These are phyloP conservation scores for Fusarium veterinarium DNA, from an alignment of 2,329 filamentous ascomycete species.

Conservation along the genomic window DNA sequence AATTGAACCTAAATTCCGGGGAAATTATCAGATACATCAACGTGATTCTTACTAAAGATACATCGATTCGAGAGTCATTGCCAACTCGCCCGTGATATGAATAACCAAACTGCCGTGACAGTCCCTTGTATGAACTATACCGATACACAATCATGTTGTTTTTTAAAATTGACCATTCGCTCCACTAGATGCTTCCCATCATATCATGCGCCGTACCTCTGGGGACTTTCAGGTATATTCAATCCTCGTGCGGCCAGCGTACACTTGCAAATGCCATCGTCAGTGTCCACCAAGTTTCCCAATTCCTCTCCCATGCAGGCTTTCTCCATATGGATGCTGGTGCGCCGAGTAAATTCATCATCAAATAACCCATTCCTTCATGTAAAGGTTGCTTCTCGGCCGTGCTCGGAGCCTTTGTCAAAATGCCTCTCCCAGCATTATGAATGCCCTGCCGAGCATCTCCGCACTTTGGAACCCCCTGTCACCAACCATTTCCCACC, in stretches of 20 bases:
- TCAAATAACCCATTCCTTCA: slow-evolving; percentile 5
- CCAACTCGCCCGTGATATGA: neutral
- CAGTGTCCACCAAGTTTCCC: slow-evolving; percentile 6
- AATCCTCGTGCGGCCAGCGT: slow-evolving; percentile 35
- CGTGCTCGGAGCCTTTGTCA: neutral
- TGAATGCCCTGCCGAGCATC: slow-evolving; percentile 8
- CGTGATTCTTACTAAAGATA: neutral
- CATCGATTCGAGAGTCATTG: slow-evolving; percentile 1
- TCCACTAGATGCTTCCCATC: slow-evolving; percentile 28
- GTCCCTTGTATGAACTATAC: neutral
- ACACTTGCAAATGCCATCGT: slow-evolving; percentile 24
- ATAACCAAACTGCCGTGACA: neutral
- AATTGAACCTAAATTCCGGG: neutral
- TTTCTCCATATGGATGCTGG: slow-evolving; percentile 5
- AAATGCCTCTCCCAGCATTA: slow-evolving; percentile 14
- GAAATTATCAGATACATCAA: neutral
- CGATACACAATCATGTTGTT: neutral
- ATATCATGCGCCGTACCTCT: slow-evolving; percentile 13
- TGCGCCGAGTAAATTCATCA: slow-evolving; percentile 24
- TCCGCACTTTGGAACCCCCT: slow-evolving; percentile 16
- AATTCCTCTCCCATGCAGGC: slow-evolving; percentile 5
- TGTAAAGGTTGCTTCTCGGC: neutral
- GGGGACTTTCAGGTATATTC: slow-evolving; percentile 37
- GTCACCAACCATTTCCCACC: slow-evolving; percentile 22
- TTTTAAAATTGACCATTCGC: slow-evolving; percentile 1